Conservation (phyloP, 1,284 basidiomycete genomes). For the Ceratobasidium sp. region DNA sequence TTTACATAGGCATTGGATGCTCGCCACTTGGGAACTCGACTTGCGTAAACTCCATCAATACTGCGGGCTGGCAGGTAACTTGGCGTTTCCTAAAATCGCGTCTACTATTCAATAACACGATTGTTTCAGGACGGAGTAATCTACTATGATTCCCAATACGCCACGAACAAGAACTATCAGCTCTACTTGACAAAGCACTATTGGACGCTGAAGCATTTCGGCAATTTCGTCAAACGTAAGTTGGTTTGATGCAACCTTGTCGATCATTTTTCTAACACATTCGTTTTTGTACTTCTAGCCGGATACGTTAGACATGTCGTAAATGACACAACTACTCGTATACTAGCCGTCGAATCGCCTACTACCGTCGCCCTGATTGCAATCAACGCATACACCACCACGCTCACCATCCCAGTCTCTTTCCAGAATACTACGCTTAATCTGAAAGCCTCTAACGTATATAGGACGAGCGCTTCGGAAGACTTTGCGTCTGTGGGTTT, state of each 20-base stretch:
- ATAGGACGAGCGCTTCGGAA: constrained; percentile 35
- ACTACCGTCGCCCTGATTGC: constrained; percentile 34
- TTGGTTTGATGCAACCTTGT: not conserved
- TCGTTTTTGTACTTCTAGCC: not conserved
- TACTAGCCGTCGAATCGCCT: constrained; percentile 34
- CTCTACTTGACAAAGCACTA: constrained; percentile 42
- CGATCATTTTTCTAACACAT: not conserved
- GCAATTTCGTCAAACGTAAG: constrained; percentile 43
- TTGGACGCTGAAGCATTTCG: constrained; percentile 45
- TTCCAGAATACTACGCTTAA: constrained; percentile 29
- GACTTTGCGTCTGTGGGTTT: constrained; percentile 37
- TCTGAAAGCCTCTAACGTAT: constrained; percentile 11
- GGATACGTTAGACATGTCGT: constrained; percentile 30
- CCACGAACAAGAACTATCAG: constrained; percentile 45
- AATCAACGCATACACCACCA: constrained; percentile 28
- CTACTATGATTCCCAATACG: constrained; percentile 52
- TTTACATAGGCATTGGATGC: constrained; percentile 49
- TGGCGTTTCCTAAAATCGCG: not conserved
- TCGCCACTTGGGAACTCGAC: constrained; percentile 49
- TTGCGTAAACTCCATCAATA: constrained; percentile 49
- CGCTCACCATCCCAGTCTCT: constrained; percentile 34
- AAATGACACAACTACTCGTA: constrained; percentile 11
- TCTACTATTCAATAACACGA: not conserved
- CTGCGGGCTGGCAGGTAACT: constrained; percentile 52
- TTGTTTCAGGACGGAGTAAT: constrained; percentile 40